These are phyloP conservation scores for Septoria linicola DNA, from an alignment of 2,329 filamentous ascomycete genomes.

Conservation along the genomic window DNA sequence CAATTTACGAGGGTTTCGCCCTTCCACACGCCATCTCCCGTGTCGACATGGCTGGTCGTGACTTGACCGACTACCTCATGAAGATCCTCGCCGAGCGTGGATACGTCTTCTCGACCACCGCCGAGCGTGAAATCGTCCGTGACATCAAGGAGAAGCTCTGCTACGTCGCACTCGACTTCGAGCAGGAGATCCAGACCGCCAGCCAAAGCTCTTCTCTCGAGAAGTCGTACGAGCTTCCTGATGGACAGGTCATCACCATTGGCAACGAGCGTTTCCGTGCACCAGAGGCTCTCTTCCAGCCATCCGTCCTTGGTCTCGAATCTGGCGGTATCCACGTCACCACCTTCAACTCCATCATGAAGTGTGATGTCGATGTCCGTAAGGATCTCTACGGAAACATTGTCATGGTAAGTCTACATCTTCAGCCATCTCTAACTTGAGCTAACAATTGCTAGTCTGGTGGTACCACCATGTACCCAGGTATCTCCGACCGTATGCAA, in stretches of 20 bases:
- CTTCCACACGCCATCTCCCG: slow-evolving; percentile 99
- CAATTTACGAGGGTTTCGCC: slow-evolving; percentile 99
- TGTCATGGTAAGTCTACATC: slow-evolving; percentile 81
- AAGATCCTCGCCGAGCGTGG: slow-evolving; percentile 99
- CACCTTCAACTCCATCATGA: slow-evolving; percentile 99
- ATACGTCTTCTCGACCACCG: slow-evolving; percentile 99
- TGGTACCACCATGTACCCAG: slow-evolving; percentile 99
- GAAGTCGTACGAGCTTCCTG: slow-evolving; percentile 99
- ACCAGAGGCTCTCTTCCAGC: slow-evolving; percentile 99
- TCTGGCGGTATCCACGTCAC: slow-evolving; percentile 98
- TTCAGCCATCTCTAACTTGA: neutral
- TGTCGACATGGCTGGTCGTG: slow-evolving; percentile 99
- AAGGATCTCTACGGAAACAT: slow-evolving; percentile 99
- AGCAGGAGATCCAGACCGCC: slow-evolving; percentile 99
- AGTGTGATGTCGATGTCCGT: slow-evolving; percentile 99
- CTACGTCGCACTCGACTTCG: slow-evolving; percentile 99
- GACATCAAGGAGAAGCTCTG: slow-evolving; percentile 99
- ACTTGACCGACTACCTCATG: slow-evolving; percentile 99
- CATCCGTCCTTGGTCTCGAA: slow-evolving; percentile 96
- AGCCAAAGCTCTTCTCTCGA: slow-evolving; percentile 98
- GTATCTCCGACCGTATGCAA: slow-evolving; percentile 99
- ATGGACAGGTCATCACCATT: slow-evolving; percentile 99
- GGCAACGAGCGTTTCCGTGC: slow-evolving; percentile 99
- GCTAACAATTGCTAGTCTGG: slow-evolving; percentile 70
- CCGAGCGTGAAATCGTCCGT: slow-evolving; percentile 99